Evolutionary conservation across 306 rosid genomes (phyloP).

Genomic region (Cyamopsis tetragonoloba): DNA sequence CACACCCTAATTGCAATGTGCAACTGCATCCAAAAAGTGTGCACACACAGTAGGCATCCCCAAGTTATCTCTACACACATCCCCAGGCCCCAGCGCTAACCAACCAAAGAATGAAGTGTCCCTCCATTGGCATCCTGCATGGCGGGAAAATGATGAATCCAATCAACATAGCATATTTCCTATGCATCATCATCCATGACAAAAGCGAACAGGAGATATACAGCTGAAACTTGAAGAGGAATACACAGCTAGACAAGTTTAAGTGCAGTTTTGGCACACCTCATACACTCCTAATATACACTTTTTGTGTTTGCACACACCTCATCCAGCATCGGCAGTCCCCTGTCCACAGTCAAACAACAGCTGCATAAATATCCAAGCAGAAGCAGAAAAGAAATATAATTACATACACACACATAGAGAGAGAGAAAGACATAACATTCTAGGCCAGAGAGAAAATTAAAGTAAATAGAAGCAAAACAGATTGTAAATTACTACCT

Average conservation of each 20-base stretch:
- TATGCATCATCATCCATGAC: not conserved
- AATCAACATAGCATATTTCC: conserved; percentile 4
- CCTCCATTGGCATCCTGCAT: conserved; percentile 27
- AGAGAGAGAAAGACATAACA: not conserved
- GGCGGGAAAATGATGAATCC: conserved; percentile 19
- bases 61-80: conserved; percentile 21
- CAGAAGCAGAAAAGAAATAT: conserved; percentile 7
- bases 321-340: not conserved
- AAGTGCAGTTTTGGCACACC: conserved; percentile 17
- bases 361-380: not conserved
- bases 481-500: conserved; percentile 33
- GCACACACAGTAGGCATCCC: conserved; percentile 15
- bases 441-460: conserved; percentile 1
- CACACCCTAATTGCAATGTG: conserved; percentile 18
- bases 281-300: conserved; percentile 32
- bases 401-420: too few species aligned
- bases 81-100: conserved; percentile 20
- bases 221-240: not conserved
- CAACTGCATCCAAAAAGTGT: conserved; percentile 24
- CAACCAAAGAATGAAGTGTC: conserved; percentile 27
- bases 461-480: not conserved
- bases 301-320: conserved; percentile 23
- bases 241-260: not conserved
- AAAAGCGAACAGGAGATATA: conserved; percentile 5
- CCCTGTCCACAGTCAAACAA: conserved; percentile 33